A percentile compares a stretch with the other conserved stretches of the same genome.
Conservation (phyloP, 257 asterid genomes). For the Fraxinus americana region DNA sequence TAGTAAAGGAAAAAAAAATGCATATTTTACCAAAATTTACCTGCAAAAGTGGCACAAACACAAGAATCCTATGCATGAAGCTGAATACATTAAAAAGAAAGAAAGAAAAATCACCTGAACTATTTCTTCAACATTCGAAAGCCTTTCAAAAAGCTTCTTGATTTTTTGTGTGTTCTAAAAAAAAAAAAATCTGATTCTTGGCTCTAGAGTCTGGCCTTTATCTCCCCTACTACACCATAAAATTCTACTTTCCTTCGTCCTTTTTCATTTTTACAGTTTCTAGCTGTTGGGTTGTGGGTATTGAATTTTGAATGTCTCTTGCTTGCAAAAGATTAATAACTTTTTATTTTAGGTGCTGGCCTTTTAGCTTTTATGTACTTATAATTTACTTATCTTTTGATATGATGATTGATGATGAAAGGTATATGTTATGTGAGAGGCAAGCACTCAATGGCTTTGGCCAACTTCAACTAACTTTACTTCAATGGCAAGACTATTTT, state of each 20-base stretch:
- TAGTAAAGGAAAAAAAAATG: not conserved
- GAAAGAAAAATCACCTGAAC: conserved; percentile 38
- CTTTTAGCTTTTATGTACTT: conserved; percentile 36
- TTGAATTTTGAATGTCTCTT: conserved; percentile 11
- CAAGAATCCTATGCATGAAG: conserved; percentile 20
- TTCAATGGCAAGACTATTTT: conserved; percentile 60
- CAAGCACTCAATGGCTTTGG: conserved; percentile 40
- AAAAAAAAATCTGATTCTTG: not conserved
- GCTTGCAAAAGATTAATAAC: not conserved
- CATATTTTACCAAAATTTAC: not conserved
- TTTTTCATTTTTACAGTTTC: not conserved
- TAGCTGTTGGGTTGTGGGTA: conserved; percentile 3
- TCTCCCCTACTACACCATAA: conserved; percentile 34
- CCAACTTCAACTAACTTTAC: conserved; percentile 44
- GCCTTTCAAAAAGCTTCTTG: conserved; percentile 52
- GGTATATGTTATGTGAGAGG: conserved; percentile 8
- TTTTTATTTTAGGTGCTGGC: conserved; percentile 17
- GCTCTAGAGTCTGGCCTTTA: conserved; percentile 29
- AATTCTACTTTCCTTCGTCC: conserved; percentile 30
- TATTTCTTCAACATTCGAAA: conserved; percentile 43
- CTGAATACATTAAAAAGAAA: conserved; percentile 11
- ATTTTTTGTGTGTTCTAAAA: no score
- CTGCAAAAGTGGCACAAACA: not conserved
- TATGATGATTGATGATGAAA: conserved; percentile 28
- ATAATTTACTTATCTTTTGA: conserved; percentile 30